phyloP scores from a whole-genome alignment of 164 flowering plant species.

The Chimonanthus salicifolius region DNA sequence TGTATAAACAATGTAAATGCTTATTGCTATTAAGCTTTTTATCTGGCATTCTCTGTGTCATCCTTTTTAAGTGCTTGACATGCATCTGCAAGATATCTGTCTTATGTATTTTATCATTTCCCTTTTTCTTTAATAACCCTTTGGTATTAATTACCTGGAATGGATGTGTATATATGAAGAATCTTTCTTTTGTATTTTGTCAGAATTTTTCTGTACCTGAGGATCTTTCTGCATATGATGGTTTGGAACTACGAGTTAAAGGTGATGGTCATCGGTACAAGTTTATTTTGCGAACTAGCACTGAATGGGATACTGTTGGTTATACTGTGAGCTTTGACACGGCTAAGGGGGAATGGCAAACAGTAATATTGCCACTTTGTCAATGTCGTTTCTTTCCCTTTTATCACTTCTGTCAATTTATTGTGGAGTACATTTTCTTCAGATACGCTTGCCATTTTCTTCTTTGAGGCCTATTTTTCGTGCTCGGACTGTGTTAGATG shows the following conservation, averaged over 20 bases:
- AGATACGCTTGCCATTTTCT: constrained; percentile 79
- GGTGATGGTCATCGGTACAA: constrained; percentile 94
- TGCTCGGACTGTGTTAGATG: constrained; percentile 73
- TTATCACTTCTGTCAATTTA: not conserved
- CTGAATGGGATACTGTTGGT: constrained; percentile 95
- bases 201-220: constrained; percentile 83
- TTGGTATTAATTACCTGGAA: not conserved
- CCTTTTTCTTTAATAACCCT: not conserved
- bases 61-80: not conserved
- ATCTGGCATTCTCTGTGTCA: not conserved
- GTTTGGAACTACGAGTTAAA: constrained; percentile 74
- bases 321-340: constrained; percentile 89
- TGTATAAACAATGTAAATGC: no score
- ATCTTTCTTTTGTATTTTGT: not conserved
- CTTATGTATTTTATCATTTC: not conserved
- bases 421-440: constrained; percentile 5
- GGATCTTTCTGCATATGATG: constrained; percentile 95
- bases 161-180: not conserved
- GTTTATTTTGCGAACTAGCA: constrained; percentile 80
- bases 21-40: not conserved
- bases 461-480: constrained; percentile 88
- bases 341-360: constrained; percentile 72
- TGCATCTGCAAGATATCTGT: not conserved
- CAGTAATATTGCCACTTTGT: constrained; percentile 30
- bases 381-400: not conserved